Conservation (phyloP, 305 asterid species). For the Ruellia speciosa region DNA sequence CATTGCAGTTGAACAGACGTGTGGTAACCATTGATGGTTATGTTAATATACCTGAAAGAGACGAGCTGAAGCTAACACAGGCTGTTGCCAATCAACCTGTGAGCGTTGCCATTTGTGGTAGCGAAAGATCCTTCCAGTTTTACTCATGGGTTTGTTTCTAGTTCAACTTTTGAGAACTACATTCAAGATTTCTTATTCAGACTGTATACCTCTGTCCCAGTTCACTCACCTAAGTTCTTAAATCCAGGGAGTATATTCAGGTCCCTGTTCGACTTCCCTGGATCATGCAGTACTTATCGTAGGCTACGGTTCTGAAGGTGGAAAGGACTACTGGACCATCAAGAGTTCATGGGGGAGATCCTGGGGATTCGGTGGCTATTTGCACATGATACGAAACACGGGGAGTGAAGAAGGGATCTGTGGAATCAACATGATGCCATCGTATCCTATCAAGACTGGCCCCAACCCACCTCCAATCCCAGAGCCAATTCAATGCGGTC, state of each 20-base stretch:
- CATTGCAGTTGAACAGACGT: constrained; percentile 46
- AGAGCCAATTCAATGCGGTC: constrained; percentile 46
- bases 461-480: constrained; percentile 82
- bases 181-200: neutral
- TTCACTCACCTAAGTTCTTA: neutral
- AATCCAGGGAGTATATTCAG: constrained; percentile 71
- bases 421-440: constrained; percentile 71
- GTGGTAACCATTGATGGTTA: constrained; percentile 82
- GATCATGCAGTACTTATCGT: constrained; percentile 87
- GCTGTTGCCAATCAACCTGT: constrained; percentile 86
- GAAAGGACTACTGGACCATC: constrained; percentile 78
- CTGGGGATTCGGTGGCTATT: constrained; percentile 78
- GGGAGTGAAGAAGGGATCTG: constrained; percentile 57
- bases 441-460: constrained; percentile 76
- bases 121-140: constrained; percentile 59
- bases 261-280: constrained; percentile 71
- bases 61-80: constrained; percentile 56
- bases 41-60: constrained; percentile 39
- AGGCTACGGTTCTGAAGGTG: constrained; percentile 68
- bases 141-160: constrained; percentile 55
- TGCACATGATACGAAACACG: constrained; percentile 49
- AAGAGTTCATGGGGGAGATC: constrained; percentile 84
- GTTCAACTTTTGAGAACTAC: neutral
- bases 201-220: neutral
- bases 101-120: constrained; percentile 88